Percentiles rank a stretch among this genome's conserved stretches.
Conservation (phyloP, 164 flowering plant genomes). For the Taxillus chinensis region DNA sequence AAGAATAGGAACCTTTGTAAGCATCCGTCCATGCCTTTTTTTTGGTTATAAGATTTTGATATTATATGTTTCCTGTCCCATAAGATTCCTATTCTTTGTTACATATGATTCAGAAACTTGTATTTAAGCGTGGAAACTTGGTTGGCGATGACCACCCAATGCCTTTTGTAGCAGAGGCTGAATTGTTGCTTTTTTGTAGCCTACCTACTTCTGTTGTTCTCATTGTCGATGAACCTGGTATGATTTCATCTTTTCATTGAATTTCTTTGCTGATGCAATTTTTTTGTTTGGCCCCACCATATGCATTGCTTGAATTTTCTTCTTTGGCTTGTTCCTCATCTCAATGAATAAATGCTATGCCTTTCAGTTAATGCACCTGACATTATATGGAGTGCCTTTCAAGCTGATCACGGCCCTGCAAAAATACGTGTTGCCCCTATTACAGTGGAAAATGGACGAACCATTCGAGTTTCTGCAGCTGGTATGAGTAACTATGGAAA, state of each 20-base stretch:
- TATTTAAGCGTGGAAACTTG: conserved; percentile 80
- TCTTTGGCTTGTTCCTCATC: background rate
- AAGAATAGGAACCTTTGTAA: conserved; percentile 51
- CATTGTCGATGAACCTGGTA: conserved; percentile 80
- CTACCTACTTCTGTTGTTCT: conserved; percentile 66
- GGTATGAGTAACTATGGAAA: conserved; percentile 64
- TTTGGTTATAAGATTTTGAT: background rate
- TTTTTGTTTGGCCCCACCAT: no score
- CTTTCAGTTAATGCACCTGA: conserved; percentile 49
- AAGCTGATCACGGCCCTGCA: conserved; percentile 53
- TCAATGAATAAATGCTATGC: background rate
- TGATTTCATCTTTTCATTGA: conserved; percentile 2
- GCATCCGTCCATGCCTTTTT: conserved; percentile 10
- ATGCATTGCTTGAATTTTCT: background rate
- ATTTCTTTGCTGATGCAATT: background rate
- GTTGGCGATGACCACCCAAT: conserved; percentile 68
- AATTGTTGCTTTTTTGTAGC: conserved; percentile 43
- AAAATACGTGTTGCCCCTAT: conserved; percentile 44
- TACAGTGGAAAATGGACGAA: conserved; percentile 82
- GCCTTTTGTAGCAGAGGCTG: conserved; percentile 56
- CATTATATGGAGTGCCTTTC: conserved; percentile 36
- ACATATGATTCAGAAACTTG: conserved; percentile 37
- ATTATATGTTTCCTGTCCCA: background rate
- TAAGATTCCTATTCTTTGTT: background rate
- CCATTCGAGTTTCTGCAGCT: conserved; percentile 75